Base-by-base conservation (phyloP, 2,329 filamentous ascomycete species). In the Cryphonectria parasitica region DNA sequence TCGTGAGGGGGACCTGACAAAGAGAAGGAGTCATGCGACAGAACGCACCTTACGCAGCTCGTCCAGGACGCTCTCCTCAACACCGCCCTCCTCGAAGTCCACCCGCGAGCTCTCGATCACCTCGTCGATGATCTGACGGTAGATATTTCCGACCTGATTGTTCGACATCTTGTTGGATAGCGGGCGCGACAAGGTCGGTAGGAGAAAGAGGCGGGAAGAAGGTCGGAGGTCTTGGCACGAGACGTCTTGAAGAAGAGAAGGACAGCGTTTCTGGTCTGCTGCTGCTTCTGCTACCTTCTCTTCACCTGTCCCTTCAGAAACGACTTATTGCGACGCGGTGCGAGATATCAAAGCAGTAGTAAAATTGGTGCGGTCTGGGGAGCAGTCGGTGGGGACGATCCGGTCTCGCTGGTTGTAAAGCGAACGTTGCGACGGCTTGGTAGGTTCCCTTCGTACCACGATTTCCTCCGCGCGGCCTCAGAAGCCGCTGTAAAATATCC, bases 21-120 rank as follows among this genome's bases (percentile, higher is more conserved):
- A 39, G 41, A 45, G 22, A 45, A 31, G n/a, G 39, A 45, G 25
- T 13, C 11, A 25, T 13, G 36, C 61, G 31, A 43, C 41, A 28
- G 1, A 45, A 64, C 61, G 36, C 86, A 98, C 95, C 89, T 91
- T 88, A 82, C 91, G 91, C 86, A 99, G 85, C 80, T 97, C 93
- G 75, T 95, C 90, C 77, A 99, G 84, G 66, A 95, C 95, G 76
- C 89, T 86, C 80, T 95, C 92, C 77, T 97, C 94, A 74, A 98
- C 92, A 77, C 96, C 96, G 76, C 92, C 94, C 83, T 99, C 96
- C 81, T 99, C 96, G 80, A 99, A 98, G 82, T 98, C 96, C 78
- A 95, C 92, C 78, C 93, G 89, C 78, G 95, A 98, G 75, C 92
- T 92, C 76, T 95, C 91, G 82, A 98, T 93, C 79, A 99, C 94